Percentiles rank a stretch among this genome's conserved stretches.
Evolutionary conservation across 192 early-diverging fungal genomes (phyloP).

Genomic region (Backusella circina): DNA sequence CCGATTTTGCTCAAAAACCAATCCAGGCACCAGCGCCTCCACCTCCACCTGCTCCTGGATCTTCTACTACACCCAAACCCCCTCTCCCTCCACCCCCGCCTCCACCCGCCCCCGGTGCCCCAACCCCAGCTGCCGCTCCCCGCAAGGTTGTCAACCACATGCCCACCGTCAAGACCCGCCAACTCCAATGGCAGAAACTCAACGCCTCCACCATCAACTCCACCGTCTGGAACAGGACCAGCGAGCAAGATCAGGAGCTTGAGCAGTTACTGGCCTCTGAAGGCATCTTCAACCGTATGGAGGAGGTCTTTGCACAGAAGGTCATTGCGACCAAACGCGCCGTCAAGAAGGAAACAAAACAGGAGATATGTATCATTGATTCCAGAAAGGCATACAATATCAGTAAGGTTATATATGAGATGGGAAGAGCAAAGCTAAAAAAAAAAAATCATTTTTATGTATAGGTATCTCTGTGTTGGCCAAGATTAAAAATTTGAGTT

Average conservation of each 20-base stretch:
- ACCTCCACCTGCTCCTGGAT: background rate
- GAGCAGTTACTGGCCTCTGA: conserved; percentile 18
- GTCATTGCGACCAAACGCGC: conserved; percentile 23
- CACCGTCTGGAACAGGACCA: conserved; percentile 22
- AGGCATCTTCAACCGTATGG: conserved; percentile 29
- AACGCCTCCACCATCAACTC: conserved; percentile 22
- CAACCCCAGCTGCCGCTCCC: background rate
- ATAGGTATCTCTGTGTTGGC: conserved; percentile 33
- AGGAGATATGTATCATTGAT: conserved; percentile 72
- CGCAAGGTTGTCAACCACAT: conserved; percentile 24
- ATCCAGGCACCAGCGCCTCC: background rate
- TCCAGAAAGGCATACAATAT: conserved; percentile 67
- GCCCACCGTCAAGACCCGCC: conserved; percentile 24
- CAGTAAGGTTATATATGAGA: conserved; percentile 24
- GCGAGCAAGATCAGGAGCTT: conserved; percentile 6
- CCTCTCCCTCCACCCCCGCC: conserved; percentile 13
- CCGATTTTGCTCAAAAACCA: background rate
- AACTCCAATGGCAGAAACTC: conserved; percentile 34
- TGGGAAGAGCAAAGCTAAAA: no score
- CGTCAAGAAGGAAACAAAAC: conserved; percentile 46
- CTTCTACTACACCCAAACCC: background rate
- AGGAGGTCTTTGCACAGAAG: conserved; percentile 31
- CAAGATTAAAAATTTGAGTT: conserved; percentile 62
- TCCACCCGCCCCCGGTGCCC: background rate
- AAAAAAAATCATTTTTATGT: background rate